Evolutionary conservation across 2,329 filamentous ascomycete genomes (phyloP).

Genomic region (Ceratocystis diversiconidia): DNA sequence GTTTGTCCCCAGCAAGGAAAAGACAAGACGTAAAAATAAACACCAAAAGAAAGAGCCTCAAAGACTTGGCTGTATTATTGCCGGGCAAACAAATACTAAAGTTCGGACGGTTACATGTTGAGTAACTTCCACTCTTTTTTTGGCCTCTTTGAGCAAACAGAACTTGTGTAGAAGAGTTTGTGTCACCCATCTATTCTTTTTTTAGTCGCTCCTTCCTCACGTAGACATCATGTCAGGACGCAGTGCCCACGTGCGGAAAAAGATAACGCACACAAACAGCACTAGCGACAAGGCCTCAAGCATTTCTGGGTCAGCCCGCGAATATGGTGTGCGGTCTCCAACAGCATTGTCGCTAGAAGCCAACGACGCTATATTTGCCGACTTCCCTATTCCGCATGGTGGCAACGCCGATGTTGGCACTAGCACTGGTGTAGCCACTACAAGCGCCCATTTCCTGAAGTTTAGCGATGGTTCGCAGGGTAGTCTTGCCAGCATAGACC

Average conservation of each 20-base stretch:
- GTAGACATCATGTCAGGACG: conserved; percentile 38
- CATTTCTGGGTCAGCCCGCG: conserved; percentile 17
- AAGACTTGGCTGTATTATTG: not conserved
- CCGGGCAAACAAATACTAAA: not conserved
- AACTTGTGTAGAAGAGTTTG: not conserved
- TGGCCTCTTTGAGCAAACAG: too few species aligned
- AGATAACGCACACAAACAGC: conserved; percentile 35
- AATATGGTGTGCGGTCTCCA: conserved; percentile 25
- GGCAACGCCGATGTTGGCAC: conserved; percentile 18
- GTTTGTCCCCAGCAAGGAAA: not conserved
- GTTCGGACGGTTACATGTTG: not conserved
- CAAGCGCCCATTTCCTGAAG: conserved; percentile 33
- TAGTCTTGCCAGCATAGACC: conserved; percentile 25
- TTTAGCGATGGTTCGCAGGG: conserved; percentile 28
- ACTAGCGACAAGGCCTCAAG: conserved; percentile 24
- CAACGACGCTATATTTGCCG: conserved; percentile 28
- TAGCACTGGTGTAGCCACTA: conserved; percentile 29
- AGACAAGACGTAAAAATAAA: not conserved
- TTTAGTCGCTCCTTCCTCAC: not conserved
- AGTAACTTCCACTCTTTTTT: not conserved
- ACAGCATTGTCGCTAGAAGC: conserved; percentile 29
- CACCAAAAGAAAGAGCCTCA: not conserved
- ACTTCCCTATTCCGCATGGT: conserved; percentile 28
- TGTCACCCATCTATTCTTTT: not conserved
- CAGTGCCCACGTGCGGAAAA: conserved; percentile 45